A percentile compares a stretch with the other conserved stretches of the same genome.
These are phyloP conservation scores for Trichoderma sp. DNA, from an alignment of 2,329 filamentous ascomycete genomes.

Conservation along the genomic window DNA sequence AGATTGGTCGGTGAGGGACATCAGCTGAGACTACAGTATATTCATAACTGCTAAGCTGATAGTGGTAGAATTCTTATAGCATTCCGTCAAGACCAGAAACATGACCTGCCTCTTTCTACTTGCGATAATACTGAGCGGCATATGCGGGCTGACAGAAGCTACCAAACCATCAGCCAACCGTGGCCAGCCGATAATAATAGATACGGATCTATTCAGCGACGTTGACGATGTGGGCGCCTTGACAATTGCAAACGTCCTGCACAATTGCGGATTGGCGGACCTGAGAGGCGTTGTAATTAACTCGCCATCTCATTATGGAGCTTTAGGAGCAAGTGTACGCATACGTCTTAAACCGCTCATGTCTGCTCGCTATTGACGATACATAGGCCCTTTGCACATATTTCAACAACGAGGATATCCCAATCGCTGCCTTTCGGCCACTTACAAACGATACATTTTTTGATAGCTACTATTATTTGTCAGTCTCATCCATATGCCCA, in stretches of 20 bases:
- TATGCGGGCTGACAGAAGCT: background rate
- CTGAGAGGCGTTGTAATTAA: background rate
- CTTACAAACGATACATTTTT: slow-evolving; percentile 12
- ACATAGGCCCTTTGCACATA: slow-evolving; percentile 9
- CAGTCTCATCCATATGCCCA: background rate
- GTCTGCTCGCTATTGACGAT: background rate
- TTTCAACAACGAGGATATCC: background rate
- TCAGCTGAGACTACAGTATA: background rate
- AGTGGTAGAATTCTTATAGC: background rate
- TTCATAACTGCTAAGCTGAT: background rate
- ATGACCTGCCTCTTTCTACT: background rate
- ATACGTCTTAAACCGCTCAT: background rate
- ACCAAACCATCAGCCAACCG: background rate
- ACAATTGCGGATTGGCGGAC: slow-evolving; percentile 4
- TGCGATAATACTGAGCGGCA: background rate
- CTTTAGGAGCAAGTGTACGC: slow-evolving; percentile 4
- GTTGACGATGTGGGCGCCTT: slow-evolving; percentile 15
- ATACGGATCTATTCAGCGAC: slow-evolving; percentile 15
- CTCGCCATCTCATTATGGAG: background rate
- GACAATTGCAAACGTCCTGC: slow-evolving; percentile 6
- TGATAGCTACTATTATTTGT: slow-evolving; percentile 16
- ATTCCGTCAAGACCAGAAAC: background rate
- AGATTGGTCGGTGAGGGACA: background rate
- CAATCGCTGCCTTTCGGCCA: slow-evolving; percentile 14
- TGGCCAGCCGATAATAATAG: slow-evolving; percentile 3